Evolutionary conservation across 768 basidiomycete species (phyloP).

Genomic region (Rubroboletus satanas): DNA sequence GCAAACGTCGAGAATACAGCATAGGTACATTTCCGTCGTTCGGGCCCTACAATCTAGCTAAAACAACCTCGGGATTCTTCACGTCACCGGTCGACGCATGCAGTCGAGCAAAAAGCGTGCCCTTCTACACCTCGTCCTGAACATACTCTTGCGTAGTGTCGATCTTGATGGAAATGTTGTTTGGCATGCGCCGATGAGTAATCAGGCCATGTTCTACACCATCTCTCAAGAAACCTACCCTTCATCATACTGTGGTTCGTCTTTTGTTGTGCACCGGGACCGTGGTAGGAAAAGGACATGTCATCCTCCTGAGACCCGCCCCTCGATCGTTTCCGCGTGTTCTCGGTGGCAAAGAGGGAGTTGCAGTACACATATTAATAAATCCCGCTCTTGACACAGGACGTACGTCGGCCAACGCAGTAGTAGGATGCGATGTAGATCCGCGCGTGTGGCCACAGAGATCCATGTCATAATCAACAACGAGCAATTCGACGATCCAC

Average conservation of each 20-base stretch:
- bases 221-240: neutral
- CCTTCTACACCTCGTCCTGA: conserved; percentile 33
- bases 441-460: conserved; percentile 44
- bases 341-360: conserved; percentile 57
- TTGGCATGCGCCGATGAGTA: conserved; percentile 26
- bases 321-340: conserved; percentile 49
- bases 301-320: conserved; percentile 3
- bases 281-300: conserved; percentile 16
- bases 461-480: conserved; percentile 35
- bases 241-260: neutral
- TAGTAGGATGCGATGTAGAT: conserved; percentile 60
- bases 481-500: neutral
- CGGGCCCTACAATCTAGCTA: neutral
- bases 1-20: neutral
- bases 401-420: conserved; percentile 54
- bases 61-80: conserved; percentile 11
- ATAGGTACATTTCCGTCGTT: no score
- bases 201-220: neutral
- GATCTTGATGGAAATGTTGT: no score
- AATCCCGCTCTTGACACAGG: neutral
- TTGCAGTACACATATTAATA: conserved; percentile 47
- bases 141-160: conserved; percentile 55
- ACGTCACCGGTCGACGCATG: neutral
- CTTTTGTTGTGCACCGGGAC: conserved; percentile 2
- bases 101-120: neutral